These are phyloP conservation scores for Trichophyton rubrum DNA, from an alignment of 2,329 filamentous ascomycete genomes.

Conservation along the genomic window DNA sequence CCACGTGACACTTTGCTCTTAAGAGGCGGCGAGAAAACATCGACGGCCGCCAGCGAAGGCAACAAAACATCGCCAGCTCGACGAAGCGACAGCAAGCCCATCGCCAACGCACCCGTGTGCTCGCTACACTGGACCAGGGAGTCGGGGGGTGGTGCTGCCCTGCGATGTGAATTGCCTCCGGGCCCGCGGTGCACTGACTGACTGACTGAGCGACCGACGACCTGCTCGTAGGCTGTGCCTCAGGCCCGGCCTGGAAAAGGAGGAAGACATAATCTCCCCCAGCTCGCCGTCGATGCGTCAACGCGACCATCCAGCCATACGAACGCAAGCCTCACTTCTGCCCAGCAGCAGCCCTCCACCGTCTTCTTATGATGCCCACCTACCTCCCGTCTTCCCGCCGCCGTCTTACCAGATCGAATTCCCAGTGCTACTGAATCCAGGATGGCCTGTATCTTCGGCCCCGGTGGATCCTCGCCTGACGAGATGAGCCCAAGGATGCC, in stretches of 20 bases:
- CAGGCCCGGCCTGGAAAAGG: neutral
- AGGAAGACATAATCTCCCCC: neutral
- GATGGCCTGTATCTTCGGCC: neutral
- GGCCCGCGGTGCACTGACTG: no score
- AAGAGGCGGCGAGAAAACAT: neutral
- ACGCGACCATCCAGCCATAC: neutral
- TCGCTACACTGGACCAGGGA: neutral
- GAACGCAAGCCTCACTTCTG: neutral
- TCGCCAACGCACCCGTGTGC: neutral
- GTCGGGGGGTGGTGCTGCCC: neutral
- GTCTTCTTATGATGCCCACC: slow-evolving; percentile 8
- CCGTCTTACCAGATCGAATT: neutral
- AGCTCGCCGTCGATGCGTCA: neutral
- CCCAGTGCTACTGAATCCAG: neutral
- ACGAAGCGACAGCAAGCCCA: neutral
- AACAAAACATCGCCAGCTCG: no score
- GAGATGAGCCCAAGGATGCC: neutral
- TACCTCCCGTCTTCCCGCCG: neutral
- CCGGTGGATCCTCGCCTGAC: neutral
- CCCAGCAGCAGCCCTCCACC: neutral
- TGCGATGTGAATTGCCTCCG: neutral
- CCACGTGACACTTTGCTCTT: neutral
- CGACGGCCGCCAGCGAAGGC: neutral
- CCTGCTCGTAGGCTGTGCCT: neutral
- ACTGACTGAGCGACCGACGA: no score